phyloP scores from a whole-genome alignment of 106 monocot genomes.

The Posidonia australis region DNA sequence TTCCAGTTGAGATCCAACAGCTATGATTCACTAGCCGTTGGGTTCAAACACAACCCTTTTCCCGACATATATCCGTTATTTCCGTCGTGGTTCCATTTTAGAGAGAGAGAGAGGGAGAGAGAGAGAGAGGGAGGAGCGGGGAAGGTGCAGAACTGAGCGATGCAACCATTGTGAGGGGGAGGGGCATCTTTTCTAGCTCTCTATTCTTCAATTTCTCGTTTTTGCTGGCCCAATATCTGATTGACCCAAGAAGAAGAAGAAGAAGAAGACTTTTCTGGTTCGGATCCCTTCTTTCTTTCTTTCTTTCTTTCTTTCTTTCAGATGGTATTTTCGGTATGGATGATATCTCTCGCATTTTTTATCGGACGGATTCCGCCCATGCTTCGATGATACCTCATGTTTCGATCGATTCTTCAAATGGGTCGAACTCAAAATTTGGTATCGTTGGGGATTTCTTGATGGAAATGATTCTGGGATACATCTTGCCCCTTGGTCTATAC shows the following conservation, averaged over 20 bases:
- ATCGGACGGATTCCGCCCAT: too few species aligned
- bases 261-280: not conserved
- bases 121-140: not conserved
- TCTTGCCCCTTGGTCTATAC: too few species aligned
- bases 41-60: not conserved
- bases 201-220: not conserved
- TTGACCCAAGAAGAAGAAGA: too few species aligned
- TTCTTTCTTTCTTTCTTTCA: not conserved
- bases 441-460: not conserved
- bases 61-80: constrained; percentile 1
- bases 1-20: constrained; percentile 10
- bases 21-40: constrained; percentile 32
- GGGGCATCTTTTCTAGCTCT: not conserved
- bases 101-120: not conserved
- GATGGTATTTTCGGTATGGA: not conserved
- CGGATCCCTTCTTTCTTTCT: too few species aligned
- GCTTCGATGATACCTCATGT: too few species aligned
- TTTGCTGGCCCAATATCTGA: too few species aligned
- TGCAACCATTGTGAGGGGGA: not conserved
- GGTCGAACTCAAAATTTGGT: constrained; percentile 5
- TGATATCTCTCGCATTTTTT: not conserved
- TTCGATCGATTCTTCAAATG: not conserved
- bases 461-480: too few species aligned
- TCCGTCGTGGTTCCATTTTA: not conserved
- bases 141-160: not conserved